A percentile compares a stretch with the other conserved stretches of the same genome.
These are phyloP conservation scores for Ascochyta viciae-villosae DNA, from an alignment of 2,329 filamentous ascomycete genomes.

Conservation along the genomic window DNA sequence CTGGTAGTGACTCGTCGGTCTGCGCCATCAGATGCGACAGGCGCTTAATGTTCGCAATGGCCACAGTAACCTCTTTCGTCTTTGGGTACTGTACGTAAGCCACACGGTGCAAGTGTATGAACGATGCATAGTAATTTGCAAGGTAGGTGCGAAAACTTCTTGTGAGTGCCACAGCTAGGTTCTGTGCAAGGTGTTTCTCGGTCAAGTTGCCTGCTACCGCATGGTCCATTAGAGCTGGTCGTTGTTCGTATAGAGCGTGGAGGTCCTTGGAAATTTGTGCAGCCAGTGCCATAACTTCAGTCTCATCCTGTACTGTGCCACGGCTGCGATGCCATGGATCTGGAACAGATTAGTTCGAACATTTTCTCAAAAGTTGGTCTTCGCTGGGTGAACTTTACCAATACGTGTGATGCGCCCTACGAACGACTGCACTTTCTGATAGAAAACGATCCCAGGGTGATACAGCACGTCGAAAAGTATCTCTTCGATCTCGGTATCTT, in stretches of 20 bases:
- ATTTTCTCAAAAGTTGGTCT: too few species aligned
- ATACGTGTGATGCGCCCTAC: constrained; percentile 65
- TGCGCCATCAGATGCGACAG: constrained; percentile 57
- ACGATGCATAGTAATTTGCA: constrained; percentile 64
- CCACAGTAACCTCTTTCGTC: constrained; percentile 58
- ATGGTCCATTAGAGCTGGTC: constrained; percentile 64
- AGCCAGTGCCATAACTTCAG: constrained; percentile 64
- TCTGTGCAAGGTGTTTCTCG: constrained; percentile 57
- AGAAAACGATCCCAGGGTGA: constrained; percentile 64
- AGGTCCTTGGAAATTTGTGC: constrained; percentile 60
- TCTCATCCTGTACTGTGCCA: constrained; percentile 65
- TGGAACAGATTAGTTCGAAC: too few species aligned
- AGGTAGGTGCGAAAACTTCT: constrained; percentile 63
- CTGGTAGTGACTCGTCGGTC: constrained; percentile 57
- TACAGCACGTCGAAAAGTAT: constrained; percentile 63
- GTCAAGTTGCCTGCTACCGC: constrained; percentile 61
- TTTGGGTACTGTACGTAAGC: constrained; percentile 63
- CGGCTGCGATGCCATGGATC: constrained; percentile 64
- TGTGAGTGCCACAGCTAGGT: constrained; percentile 59
- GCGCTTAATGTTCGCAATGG: constrained; percentile 58
- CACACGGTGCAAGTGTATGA: constrained; percentile 64
- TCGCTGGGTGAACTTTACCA: not conserved
- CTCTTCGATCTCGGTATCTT: constrained; percentile 54
- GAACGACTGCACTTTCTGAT: constrained; percentile 65
- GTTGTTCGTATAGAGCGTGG: constrained; percentile 58